Percentiles rank a stretch among this genome's conserved stretches.
phyloP scores from a whole-genome alignment of 2,329 filamentous ascomycete species.

The Ascochyta clinopodiicola region DNA sequence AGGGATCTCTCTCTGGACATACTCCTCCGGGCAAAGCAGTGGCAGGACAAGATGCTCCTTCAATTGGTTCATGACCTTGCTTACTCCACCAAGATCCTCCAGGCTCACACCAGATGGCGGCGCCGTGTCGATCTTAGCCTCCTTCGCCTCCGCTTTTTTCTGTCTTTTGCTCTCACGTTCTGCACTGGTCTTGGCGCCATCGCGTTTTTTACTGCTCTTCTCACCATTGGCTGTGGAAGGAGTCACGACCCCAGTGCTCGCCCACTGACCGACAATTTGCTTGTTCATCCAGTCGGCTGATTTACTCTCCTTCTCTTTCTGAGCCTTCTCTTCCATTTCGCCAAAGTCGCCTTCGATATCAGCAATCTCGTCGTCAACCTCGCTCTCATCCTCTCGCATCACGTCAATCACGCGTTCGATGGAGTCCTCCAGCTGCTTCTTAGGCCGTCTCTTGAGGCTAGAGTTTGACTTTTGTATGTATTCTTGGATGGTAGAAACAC shows the following conservation, averaged over 20 bases:
- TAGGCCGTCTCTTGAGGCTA: slow-evolving; percentile 80
- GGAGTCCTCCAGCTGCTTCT: slow-evolving; percentile 80
- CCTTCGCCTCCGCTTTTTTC: slow-evolving; percentile 53
- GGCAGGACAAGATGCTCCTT: slow-evolving; percentile 76
- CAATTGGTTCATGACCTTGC: slow-evolving; percentile 72
- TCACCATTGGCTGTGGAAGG: slow-evolving; percentile 35
- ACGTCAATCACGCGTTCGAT: slow-evolving; percentile 82
- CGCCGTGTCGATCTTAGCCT: slow-evolving; percentile 62
- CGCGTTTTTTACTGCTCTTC: slow-evolving; percentile 55
- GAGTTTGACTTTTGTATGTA: slow-evolving; percentile 86
- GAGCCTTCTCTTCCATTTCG: slow-evolving; percentile 15
- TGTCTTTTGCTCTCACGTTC: slow-evolving; percentile 72
- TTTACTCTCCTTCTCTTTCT: slow-evolving; percentile 27
- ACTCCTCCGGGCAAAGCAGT: slow-evolving; percentile 71
- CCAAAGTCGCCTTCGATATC: slow-evolving; percentile 52
- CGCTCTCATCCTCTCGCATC: slow-evolving; percentile 67
- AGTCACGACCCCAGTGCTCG: slow-evolving; percentile 33
- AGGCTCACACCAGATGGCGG: slow-evolving; percentile 73
- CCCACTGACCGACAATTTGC: slow-evolving; percentile 67
- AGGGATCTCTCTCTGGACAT: slow-evolving; percentile 69
- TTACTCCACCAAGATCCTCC: slow-evolving; percentile 77
- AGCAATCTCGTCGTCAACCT: slow-evolving; percentile 58
- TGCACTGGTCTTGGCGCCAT: slow-evolving; percentile 61
- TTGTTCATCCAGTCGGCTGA: slow-evolving; percentile 67
- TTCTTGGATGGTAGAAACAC: slow-evolving; percentile 72